Evolutionary conservation across 75 land plant species (phyloP).

Genomic region (Isoetes taiwanensis): DNA sequence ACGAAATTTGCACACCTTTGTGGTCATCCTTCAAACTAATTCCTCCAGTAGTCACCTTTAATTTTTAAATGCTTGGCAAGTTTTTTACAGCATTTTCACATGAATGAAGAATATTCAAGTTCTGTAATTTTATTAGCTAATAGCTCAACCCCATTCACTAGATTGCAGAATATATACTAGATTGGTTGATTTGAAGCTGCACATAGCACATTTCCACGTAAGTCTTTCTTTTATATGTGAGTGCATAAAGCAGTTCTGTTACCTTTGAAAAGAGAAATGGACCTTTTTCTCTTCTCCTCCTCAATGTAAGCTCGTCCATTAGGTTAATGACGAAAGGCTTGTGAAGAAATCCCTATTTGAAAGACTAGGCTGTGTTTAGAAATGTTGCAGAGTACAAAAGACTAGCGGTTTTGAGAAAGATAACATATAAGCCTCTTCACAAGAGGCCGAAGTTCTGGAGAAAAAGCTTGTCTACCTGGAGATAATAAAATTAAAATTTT

Average conservation of each 20-base stretch:
- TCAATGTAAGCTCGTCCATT: constrained; percentile 93
- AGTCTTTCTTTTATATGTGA: no score
- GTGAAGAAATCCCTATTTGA: constrained; percentile 68
- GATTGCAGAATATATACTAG: constrained; percentile 94
- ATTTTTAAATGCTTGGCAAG: no score
- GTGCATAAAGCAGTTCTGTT: neutral
- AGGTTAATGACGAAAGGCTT: constrained; percentile 86
- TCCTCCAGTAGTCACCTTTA: no score
- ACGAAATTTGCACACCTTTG: no score
- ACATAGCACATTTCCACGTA: constrained; percentile 3
- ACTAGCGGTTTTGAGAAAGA: constrained; percentile 63
- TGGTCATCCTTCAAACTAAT: no score
- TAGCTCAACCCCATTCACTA: constrained; percentile 94
- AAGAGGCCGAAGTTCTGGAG: constrained; percentile 88
- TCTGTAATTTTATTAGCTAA: constrained; percentile 92
- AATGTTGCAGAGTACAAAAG: constrained; percentile 90
- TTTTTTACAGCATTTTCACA: constrained; percentile 94
- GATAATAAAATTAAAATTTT: no score
- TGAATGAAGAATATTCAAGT: constrained; percentile 90
- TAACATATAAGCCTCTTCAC: constrained; percentile 64
- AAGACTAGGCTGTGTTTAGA: constrained; percentile 94
- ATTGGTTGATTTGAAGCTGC: constrained; percentile 96
- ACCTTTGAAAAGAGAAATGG: constrained; percentile 97
- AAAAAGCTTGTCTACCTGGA: constrained; percentile 93
- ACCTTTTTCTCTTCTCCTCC: constrained; percentile 83